Evolutionary conservation across 75 land plant genomes (phyloP), one percentile per base, ranked within the genome.

Genomic region (Ceratopteris richardii): DNA sequence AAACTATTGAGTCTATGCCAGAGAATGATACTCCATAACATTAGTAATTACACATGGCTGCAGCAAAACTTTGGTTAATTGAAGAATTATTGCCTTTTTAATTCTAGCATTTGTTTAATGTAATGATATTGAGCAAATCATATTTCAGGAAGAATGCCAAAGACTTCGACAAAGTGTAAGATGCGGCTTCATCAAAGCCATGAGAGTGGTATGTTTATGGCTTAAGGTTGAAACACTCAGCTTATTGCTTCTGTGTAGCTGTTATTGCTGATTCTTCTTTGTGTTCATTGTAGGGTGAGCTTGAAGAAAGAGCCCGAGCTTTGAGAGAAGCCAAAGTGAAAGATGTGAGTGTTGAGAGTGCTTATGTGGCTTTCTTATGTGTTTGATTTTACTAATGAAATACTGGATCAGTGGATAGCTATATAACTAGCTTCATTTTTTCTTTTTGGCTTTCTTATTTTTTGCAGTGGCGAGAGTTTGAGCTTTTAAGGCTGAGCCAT

Each of bases 91-190:
- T n/a, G n/a, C n/a, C n/a, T n/a, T n/a, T n/a, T n/a, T n/a, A n/a
- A n/a, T n/a, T n/a, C n/a, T n/a, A n/a, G n/a, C n/a, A n/a, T n/a
- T n/a, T n/a, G n/a, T n/a, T n/a, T n/a, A n/a, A n/a, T n/a, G n/a
- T n/a, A n/a, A n/a, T n/a, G n/a, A n/a, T n/a, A n/a, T n/a, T n/a
- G n/a, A n/a, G n/a, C n/a, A n/a, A n/a, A n/a, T n/a, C n/a, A n/a
- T n/a, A n/a, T n/a, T n/a, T n/a, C 80, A 94, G 98, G 98, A 94
- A 54, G 98, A 94, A 60, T 94, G 96, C 81, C 83, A 75, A 71
- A 71, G 98, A 4, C 64, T 94, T 29, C 80, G 98, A 11, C 98
- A 94, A 56, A 86, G 96, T 61, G 82, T 94, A 46, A 89, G 83
- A 56, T 94, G 88, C 78, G 96, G 96, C 51, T 64, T 94, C 56